Evolutionary conservation across 2,329 filamentous ascomycete genomes (phyloP).

Genomic region (Tolypocladium cylindrosporum): DNA sequence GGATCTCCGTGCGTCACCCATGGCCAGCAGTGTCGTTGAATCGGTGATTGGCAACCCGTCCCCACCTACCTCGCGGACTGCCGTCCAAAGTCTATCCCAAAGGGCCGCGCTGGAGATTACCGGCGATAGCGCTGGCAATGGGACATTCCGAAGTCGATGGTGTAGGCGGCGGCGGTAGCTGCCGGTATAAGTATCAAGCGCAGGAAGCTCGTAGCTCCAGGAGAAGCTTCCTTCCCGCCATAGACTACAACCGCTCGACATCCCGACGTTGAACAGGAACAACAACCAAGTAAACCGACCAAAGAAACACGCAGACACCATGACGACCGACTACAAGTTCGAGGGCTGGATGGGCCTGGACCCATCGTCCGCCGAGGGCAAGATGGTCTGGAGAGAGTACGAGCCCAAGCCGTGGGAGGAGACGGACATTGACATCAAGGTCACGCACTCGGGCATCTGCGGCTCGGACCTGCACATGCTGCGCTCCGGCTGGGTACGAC

Average conservation of each 20-base stretch:
- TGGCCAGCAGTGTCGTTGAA: background rate
- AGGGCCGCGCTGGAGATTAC: background rate
- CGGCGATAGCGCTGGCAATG: background rate
- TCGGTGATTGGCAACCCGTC: background rate
- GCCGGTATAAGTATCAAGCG: background rate
- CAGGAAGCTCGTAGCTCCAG: background rate
- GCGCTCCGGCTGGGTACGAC: slow-evolving; percentile 39
- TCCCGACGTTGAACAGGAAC: background rate
- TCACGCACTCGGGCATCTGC: slow-evolving; percentile 58
- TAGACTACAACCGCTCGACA: background rate
- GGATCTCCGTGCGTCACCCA: background rate
- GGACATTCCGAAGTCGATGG: background rate
- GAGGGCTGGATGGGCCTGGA: slow-evolving; percentile 40
- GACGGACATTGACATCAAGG: slow-evolving; percentile 53
- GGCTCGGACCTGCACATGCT: slow-evolving; percentile 52
- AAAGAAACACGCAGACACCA: slow-evolving; percentile 5
- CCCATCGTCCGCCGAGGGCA: slow-evolving; percentile 31
- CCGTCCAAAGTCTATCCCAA: background rate
- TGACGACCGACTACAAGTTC: slow-evolving; percentile 32
- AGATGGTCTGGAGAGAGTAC: slow-evolving; percentile 45
- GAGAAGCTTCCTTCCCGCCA: background rate
- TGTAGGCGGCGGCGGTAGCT: background rate
- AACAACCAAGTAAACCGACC: background rate
- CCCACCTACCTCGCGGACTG: background rate
- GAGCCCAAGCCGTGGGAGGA: slow-evolving; percentile 58